Conservation (phyloP, 83 land plant species). For the Picea abies region DNA sequence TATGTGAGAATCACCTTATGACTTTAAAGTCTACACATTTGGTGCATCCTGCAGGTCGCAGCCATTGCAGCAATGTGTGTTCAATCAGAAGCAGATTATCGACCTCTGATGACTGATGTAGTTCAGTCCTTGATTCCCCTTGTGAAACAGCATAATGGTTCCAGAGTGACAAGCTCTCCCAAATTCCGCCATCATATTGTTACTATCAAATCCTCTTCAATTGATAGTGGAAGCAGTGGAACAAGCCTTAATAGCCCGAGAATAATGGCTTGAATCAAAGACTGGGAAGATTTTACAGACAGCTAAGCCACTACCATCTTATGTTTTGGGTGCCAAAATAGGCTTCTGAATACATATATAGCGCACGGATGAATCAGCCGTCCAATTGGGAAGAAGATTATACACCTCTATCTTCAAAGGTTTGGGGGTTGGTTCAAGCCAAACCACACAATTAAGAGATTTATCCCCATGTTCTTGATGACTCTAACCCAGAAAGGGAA, state of each 20-base stretch:
- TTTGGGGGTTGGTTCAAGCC: not conserved
- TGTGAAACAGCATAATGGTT: slow-evolving; percentile 29
- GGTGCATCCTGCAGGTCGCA: slow-evolving; percentile 71
- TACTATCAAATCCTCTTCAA: slow-evolving; percentile 31
- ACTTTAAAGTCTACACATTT: too few relatives aligned
- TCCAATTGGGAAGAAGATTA: not conserved
- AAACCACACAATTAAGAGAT: not conserved
- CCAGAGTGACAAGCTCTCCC: slow-evolving; percentile 29
- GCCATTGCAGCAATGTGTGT: slow-evolving; percentile 93
- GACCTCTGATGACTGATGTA: slow-evolving; percentile 88
- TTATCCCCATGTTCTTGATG: not conserved
- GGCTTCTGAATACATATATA: not conserved
- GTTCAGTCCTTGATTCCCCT: slow-evolving; percentile 80
- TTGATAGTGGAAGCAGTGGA: slow-evolving; percentile 34
- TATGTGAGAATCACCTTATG: too few relatives aligned
- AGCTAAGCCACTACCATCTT: slow-evolving; percentile 4
- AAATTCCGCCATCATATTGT: slow-evolving; percentile 36
- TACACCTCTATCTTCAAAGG: not conserved
- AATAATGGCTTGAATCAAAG: slow-evolving; percentile 2
- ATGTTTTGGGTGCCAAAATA: slow-evolving; percentile 5
- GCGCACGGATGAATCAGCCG: not conserved
- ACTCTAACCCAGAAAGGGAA: not conserved
- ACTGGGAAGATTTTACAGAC: not conserved
- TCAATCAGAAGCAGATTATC: slow-evolving; percentile 82
- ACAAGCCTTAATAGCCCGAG: slow-evolving; percentile 20